Base-by-base conservation (phyloP, 1,284 basidiomycete species). In the Amylostereum chailletii region DNA sequence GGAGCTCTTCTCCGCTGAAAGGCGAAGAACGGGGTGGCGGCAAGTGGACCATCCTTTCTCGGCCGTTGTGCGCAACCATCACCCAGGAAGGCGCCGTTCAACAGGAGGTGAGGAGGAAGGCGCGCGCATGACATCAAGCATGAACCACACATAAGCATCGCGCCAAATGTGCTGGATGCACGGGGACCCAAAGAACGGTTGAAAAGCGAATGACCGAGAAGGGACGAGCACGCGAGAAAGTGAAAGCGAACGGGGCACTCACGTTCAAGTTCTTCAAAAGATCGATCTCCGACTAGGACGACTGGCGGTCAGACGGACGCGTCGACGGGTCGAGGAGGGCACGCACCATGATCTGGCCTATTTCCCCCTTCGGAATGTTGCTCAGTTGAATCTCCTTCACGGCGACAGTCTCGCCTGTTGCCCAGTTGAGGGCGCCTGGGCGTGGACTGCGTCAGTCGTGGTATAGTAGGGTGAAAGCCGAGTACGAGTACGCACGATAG, bases 181-280 rank as follows among this genome's bases (percentile, higher is more conserved):
- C 19, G 19, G 19, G 19, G 19, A 19, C 19, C 19, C 19, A 19
- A 19, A 19, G 19, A 19, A 19, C 19, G 19, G 19, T 19, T 19
- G 19, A 19, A 19, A 19, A 19, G 19, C 19, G 19, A 19, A 19
- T 27, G 36, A 47, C 30, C 34, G 34, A 45, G 37, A 42, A 19
- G 31, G 36, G 34, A 5, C 3, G 30, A 34, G 40, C 29, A 44
- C 45, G 19, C 27, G 32, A 34, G 27, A 27, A 27, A 36, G 31
- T 6, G 40, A 11, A 50, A 8, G 27, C 30, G 5, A 10, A 41
- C 5, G 48, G 42, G 41, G 8, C 63, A 78, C 19, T 60, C 63
- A 90, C 89, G 59, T 96, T 91, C 53, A 99, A 77, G 65, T 96
- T 97, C 78, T 98, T 97, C 58, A 99, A 79, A 51, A 99, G 72